phyloP scores from a whole-genome alignment of 345 rosid genomes.

The Adansonia digitata region DNA sequence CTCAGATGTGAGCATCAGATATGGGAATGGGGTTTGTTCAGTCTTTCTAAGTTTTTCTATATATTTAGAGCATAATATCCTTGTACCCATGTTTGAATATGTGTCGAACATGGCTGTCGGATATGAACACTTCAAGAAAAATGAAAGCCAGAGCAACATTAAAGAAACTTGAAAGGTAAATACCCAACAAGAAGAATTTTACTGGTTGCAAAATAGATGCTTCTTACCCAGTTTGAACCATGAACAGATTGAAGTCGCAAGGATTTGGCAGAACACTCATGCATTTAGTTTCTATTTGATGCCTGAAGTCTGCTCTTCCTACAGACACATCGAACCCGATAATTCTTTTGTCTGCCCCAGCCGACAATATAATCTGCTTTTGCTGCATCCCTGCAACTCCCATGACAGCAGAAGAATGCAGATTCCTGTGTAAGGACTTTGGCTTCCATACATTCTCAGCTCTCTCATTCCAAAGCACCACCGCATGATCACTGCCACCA shows the following conservation, averaged over 20 bases:
- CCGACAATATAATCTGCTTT: slow-evolving; percentile 71
- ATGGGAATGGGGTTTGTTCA: no score
- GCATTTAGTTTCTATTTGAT: slow-evolving; percentile 88
- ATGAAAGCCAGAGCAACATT: no score
- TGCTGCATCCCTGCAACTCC: slow-evolving; percentile 87
- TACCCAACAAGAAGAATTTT: slow-evolving; percentile 2
- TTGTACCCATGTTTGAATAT: no score
- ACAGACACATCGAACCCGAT: slow-evolving; percentile 65
- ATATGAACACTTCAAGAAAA: no score
- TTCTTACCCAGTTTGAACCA: slow-evolving; percentile 94
- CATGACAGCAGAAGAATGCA: slow-evolving; percentile 94
- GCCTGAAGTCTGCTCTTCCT: slow-evolving; percentile 68
- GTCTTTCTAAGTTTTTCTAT: no score
- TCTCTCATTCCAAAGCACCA: slow-evolving; percentile 68
- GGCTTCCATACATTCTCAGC: slow-evolving; percentile 74
- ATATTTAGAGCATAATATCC: no score
- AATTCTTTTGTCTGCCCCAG: slow-evolving; percentile 82
- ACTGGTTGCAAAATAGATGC: not conserved
- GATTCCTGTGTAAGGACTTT: slow-evolving; percentile 56
- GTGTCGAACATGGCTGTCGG: no score
- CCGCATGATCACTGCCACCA: slow-evolving; percentile 89
- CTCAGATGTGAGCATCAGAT: no score
- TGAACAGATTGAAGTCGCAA: slow-evolving; percentile 83
- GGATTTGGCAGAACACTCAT: slow-evolving; percentile 94
- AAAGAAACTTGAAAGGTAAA: not conserved